A percentile compares a stretch with the other conserved stretches of the same genome.
phyloP scores from a whole-genome alignment of 495 filamentous ascomycete genomes.

The Neurospora sp. region DNA sequence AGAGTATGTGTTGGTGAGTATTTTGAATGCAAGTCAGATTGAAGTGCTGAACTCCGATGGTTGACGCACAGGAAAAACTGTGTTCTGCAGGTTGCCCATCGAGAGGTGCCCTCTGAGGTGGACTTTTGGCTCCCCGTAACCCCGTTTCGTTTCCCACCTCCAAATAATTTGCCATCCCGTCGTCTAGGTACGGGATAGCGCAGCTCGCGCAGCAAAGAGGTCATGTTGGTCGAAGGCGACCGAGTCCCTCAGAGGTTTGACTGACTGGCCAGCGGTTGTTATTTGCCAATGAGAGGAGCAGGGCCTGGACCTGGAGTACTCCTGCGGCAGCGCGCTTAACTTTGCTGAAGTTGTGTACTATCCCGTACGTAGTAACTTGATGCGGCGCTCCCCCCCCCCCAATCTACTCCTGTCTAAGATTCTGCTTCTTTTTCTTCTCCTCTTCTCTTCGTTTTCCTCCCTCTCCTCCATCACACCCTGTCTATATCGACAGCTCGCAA shows the following conservation, averaged over 20 bases:
- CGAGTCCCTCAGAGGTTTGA: background rate
- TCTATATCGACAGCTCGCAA: background rate
- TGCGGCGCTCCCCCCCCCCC: background rate
- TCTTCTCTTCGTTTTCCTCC: background rate
- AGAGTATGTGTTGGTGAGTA: background rate
- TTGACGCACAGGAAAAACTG: background rate
- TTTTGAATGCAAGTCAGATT: background rate
- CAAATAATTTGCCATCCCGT: background rate
- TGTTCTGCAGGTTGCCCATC: background rate
- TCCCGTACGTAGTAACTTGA: background rate
- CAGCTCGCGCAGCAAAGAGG: background rate
- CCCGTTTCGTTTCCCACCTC: background rate
- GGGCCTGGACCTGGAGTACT: background rate
- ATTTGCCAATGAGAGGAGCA: background rate
- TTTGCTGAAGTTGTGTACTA: background rate
- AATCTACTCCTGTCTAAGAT: background rate
- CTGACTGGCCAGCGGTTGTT: background rate
- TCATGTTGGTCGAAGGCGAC: background rate
- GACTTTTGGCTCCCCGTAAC: background rate
- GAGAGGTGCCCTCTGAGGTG: background rate
- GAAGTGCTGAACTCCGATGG: background rate
- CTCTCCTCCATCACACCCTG: background rate
- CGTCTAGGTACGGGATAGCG: background rate
- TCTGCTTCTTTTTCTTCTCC: conserved; percentile 2
- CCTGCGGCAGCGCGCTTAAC: conserved; percentile 1